Percentiles rank a stretch among this genome's conserved stretches.
phyloP scores from a whole-genome alignment of 1,139 yeast genomes.

The Geotrichum cucujoidarum region DNA sequence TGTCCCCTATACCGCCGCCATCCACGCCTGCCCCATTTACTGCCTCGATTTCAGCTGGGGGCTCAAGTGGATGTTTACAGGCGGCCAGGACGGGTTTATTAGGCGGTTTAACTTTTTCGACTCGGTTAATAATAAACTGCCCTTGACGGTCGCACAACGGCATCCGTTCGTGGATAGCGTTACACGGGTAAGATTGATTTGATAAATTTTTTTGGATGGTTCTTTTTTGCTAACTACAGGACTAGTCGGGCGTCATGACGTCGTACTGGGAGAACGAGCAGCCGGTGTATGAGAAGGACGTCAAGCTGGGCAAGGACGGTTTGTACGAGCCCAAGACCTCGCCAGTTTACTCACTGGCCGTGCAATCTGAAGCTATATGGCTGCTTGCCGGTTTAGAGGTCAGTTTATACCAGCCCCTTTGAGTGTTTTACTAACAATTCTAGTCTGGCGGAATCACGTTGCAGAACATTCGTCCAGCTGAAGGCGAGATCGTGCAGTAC shows the following conservation, averaged over 20 bases:
- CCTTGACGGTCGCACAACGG: slow-evolving; percentile 84
- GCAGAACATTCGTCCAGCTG: slow-evolving; percentile 77
- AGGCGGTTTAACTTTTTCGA: slow-evolving; percentile 82
- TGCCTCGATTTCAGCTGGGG: slow-evolving; percentile 76
- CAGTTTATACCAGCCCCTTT: background rate
- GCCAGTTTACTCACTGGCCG: slow-evolving; percentile 85
- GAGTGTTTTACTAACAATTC: background rate
- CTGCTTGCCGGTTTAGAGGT: slow-evolving; percentile 70
- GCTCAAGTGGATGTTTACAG: slow-evolving; percentile 83
- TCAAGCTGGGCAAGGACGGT: slow-evolving; percentile 41
- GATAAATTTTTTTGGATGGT: too few relatives aligned
- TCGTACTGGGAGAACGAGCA: slow-evolving; percentile 97
- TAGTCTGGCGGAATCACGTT: slow-evolving; percentile 72
- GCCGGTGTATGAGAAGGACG: slow-evolving; percentile 53
- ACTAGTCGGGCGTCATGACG: slow-evolving; percentile 63
- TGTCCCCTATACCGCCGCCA: slow-evolving; percentile 42
- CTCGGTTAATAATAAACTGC: slow-evolving; percentile 84
- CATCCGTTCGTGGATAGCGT: slow-evolving; percentile 86
- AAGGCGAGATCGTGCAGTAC: slow-evolving; percentile 77
- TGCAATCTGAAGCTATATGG: slow-evolving; percentile 80
- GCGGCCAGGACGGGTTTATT: slow-evolving; percentile 95
- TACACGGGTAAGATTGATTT: slow-evolving; percentile 37
- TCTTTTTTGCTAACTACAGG: slow-evolving; percentile 26
- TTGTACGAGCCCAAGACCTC: slow-evolving; percentile 45
- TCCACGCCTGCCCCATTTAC: slow-evolving; percentile 50